Evolutionary conservation across 2,329 filamentous ascomycete genomes (phyloP), one percentile per base, ranked within the genome.

Genomic region (Talaromyces sp.): DNA sequence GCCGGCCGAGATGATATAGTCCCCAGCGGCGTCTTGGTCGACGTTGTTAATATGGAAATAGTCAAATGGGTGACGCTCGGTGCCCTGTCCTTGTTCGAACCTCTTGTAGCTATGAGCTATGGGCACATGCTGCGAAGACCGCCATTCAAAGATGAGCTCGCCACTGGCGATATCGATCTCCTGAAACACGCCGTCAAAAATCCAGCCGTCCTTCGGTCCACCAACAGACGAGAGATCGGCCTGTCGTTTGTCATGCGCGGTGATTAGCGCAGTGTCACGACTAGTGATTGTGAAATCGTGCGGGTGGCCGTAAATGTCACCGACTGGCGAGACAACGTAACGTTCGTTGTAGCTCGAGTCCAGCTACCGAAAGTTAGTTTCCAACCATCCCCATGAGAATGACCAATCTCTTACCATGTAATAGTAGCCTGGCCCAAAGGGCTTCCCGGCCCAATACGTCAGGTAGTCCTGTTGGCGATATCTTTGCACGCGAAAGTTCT

Each of bases 1-100:
- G 1, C 82, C 78, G 0, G 79, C 75, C 0, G 82, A 85, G 38
- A 86, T 74, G 11, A 85, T 68, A 60, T 82, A 86, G 65, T 85
- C 80, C 4, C 81, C 81, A 0, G 75, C 64, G 0, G 69, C 65
- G 57, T 79, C 78, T 66, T 84, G 83, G 65, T 83, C 79, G 29
- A 85, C 71, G 38, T 80, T 80, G 68, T 82, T 84, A 68, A 84
- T 78, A 67, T 84, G 82, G 70, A 83, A 83, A 68, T 79, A 84
- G 65, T 84, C 82, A 74, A 78, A 84, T 1, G 80, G 67, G 9
- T 61, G 21, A 3, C 58, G 55, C 59, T 64, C 21, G n/a, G 48
- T 62, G 10, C 63, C 62, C 19, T 68, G 67, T 17, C 61, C 58
- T 5, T 59, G 58, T 27, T 67, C 65, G 27, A 60, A 60, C n/a